phyloP scores from a whole-genome alignment of 2,329 filamentous ascomycete genomes.

The Exophiala sideris region DNA sequence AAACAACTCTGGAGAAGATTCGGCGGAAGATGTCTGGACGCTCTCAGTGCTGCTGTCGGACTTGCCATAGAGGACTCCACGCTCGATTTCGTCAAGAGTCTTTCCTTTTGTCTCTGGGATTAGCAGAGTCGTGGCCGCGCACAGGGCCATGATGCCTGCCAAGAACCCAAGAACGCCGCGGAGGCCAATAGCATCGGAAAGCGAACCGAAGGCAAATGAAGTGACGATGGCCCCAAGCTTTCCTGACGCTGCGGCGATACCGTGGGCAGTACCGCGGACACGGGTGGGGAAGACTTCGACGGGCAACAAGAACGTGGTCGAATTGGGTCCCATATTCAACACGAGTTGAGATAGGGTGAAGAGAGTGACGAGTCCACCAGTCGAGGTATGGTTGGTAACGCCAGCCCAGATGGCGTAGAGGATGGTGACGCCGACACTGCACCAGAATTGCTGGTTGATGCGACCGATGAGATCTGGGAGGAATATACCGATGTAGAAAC shows the following conservation, averaged over 20 bases:
- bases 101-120: conserved; percentile 32
- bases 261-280: conserved; percentile 61
- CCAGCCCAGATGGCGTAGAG: conserved; percentile 34
- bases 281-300: conserved; percentile 64
- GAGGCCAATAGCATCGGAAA: conserved; percentile 28
- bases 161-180: conserved; percentile 27
- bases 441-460: conserved; percentile 27
- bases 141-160: conserved; percentile 29
- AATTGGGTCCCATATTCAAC: conserved; percentile 51
- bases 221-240: conserved; percentile 54
- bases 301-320: conserved; percentile 62
- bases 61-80: conserved; percentile 11
- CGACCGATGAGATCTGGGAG: conserved; percentile 29
- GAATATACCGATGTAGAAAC: conserved; percentile 29
- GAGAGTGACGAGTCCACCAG: conserved; percentile 31
- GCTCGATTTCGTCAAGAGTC: conserved; percentile 30
- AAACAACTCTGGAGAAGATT: background rate
- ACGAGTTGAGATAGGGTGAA: conserved; percentile 33
- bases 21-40: background rate
- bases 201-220: conserved; percentile 28
- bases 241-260: conserved; percentile 59
- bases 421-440: conserved; percentile 25
- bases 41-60: background rate
- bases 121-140: conserved; percentile 24
- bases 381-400: conserved; percentile 29